Conservation (phyloP, 1,284 basidiomycete genomes). For the Melanopsichium pennsylvanicum region DNA sequence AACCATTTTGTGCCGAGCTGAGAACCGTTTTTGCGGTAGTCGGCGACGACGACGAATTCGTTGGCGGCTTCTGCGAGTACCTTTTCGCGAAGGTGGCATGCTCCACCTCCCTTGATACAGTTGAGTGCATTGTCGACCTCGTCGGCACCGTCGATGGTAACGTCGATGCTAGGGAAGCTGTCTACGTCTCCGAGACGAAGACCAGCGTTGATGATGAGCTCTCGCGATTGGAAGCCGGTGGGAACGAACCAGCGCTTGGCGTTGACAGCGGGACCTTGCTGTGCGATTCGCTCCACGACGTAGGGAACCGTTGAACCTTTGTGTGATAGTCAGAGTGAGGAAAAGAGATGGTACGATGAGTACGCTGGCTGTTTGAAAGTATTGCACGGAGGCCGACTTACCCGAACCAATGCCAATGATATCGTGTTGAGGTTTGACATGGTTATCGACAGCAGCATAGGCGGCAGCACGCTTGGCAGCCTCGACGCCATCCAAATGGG, state of each 20-base stretch:
- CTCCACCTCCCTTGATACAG: slow-evolving; percentile 97
- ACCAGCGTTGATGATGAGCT: slow-evolving; percentile 82
- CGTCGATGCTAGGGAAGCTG: slow-evolving; percentile 79
- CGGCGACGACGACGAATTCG: slow-evolving; percentile 88
- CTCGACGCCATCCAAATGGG: slow-evolving; percentile 53
- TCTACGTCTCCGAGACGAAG: slow-evolving; percentile 85
- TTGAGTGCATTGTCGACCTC: slow-evolving; percentile 90
- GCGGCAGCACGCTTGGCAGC: slow-evolving; percentile 87
- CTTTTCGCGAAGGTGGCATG: slow-evolving; percentile 95
- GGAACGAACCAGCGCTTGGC: slow-evolving; percentile 68
- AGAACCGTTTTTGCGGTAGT: slow-evolving; percentile 82
- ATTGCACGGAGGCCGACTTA: slow-evolving; percentile 7
- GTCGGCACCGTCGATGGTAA: slow-evolving; percentile 96
- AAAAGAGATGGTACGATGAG: not conserved
- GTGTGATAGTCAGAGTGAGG: no score
- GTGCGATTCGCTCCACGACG: slow-evolving; percentile 91
- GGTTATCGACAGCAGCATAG: slow-evolving; percentile 90
- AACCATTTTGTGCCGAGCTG: slow-evolving; percentile 83
- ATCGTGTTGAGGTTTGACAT: slow-evolving; percentile 83
- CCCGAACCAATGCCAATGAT: slow-evolving; percentile 70
- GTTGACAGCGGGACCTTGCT: slow-evolving; percentile 82
- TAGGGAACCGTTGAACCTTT: slow-evolving; percentile 93
- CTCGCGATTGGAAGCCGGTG: slow-evolving; percentile 89
- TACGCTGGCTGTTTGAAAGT: not conserved
- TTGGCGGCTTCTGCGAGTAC: slow-evolving; percentile 92